Base-by-base conservation (phyloP, 345 rosid species). In the Salix purpurea region DNA sequence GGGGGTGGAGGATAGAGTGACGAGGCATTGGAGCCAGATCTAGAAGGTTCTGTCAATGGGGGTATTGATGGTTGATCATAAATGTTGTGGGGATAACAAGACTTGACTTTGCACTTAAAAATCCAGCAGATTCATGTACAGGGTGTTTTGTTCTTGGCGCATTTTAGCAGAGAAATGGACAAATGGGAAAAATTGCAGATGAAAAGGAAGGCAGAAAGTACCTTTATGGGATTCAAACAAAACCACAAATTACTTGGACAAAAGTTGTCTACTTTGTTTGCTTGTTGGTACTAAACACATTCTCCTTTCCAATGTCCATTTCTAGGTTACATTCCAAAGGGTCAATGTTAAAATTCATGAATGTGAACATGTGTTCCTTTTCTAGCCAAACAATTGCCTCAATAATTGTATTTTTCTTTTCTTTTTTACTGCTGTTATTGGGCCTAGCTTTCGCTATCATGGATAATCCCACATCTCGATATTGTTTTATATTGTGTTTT, bases 191-290 rank as follows among this genome's bases (percentile, higher is more conserved):
- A 72, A 34, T 58, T n/a, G 26, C 66, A 36, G 58, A 36, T 21
- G 74, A 71, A 19, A 56, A 23, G 64, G 2, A 72, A 34, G 58
- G 65, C 66, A 34, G 64, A 15, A 23, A 72, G 75, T 21, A 72
- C 37, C 75, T 34, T 56, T 37, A 19, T 19, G 50, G 7, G 44
- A 42, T 56, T 4, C 50, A 36, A 72, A 72, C 42, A 12, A 72
- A 56, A 73, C 68, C 68, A 61, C 11, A 60, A 24, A 73, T 56
- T 6, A 1, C 32, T 10, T 13, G 1, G 1, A 14, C 37, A 69
- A 44, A 56, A 56, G 3, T n/a, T 18, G 58, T 52, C 58, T 52
- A 21, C 60, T 54, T 54, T 54, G 60, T 54, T 54, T 54, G 60
- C 60, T 58, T 58, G 6, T 1, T 58, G 64, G 64, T 13, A 4